Base-by-base conservation (phyloP, 1,284 basidiomycete species). In the Ceratobasidium papillatum region DNA sequence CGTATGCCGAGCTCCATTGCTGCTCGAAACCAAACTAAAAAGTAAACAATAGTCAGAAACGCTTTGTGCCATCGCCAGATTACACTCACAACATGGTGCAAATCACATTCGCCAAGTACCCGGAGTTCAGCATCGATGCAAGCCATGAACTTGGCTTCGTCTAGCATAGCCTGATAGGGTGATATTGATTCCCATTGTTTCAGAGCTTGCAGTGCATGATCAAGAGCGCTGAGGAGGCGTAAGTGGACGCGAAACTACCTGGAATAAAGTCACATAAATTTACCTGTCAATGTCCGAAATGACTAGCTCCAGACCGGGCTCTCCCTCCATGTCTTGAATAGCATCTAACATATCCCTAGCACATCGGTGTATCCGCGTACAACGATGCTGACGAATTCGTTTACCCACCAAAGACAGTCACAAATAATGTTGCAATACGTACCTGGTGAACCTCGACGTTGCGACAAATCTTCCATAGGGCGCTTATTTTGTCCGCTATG, bases 121-220 rank as follows among this genome's bases (percentile, higher is more conserved):
- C 36, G 38, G 45, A 59, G 68, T 56, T 59, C 38, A 3, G 32
- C 41, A 2, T 71, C 68, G 30, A 71, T 38, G 25, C 68, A 71
- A 9, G 54, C 41, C 2, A 56, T 22, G 43, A 71, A 52, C 25
- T 58, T 71, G 38, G n/a, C 56, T 32, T 71, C 68, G 22, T 71
- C 68, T 4, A 71, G 56, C 1, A 71, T 36, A 34, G 68, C 68
- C 34, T 71, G 68, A 51, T 71, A 71, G 2, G 68, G 68, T 1
- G 68, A 71, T 59, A 71, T 59, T 3, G 68, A 71, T 22, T 56
- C 68, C 68, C 68, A 71, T 25, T 58, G 68, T 30, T 56, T 47
- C 43, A 71, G 19, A 9, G 68, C 54, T 30, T 61, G 54, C 17
- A 71, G 36, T 17, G 43, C 43, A n/a, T 36, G 41, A 7, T 43